A percentile compares a stretch with the other conserved stretches of the same genome.
Evolutionary conservation across 2,329 filamentous ascomycete species (phyloP).

Genomic region (Cytospora schulzeri): DNA sequence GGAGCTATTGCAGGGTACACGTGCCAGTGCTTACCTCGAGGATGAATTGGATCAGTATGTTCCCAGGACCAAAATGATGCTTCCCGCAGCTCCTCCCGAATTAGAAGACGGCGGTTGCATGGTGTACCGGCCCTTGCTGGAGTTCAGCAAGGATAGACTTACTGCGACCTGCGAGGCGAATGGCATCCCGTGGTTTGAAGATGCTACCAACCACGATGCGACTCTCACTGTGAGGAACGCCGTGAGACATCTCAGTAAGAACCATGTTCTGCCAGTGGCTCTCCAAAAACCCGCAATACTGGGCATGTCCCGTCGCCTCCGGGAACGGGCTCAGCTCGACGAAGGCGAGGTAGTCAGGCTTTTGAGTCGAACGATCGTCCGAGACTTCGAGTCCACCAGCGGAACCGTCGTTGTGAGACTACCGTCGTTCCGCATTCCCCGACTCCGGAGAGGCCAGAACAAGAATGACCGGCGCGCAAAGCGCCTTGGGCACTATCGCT

Average conservation of each 20-base stretch:
- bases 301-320: slow-evolving; percentile 56
- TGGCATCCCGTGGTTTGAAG: slow-evolving; percentile 76
- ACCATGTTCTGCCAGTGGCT: slow-evolving; percentile 66
- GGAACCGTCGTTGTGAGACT: slow-evolving; percentile 52
- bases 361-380: slow-evolving; percentile 52
- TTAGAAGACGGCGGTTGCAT: slow-evolving; percentile 68
- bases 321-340: slow-evolving; percentile 45
- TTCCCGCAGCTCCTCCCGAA: slow-evolving; percentile 33
- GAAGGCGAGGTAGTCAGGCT: slow-evolving; percentile 57
- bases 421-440: slow-evolving; percentile 38
- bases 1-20: slow-evolving; percentile 19
- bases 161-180: slow-evolving; percentile 72
- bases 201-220: slow-evolving; percentile 77
- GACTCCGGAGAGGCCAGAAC: slow-evolving; percentile 28
- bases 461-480: slow-evolving; percentile 31
- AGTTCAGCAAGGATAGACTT: slow-evolving; percentile 73
- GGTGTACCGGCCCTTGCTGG: slow-evolving; percentile 69
- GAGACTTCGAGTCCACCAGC: slow-evolving; percentile 48
- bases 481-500: slow-evolving; percentile 42
- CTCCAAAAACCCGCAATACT: slow-evolving; percentile 68
- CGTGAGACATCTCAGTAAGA: slow-evolving; percentile 65
- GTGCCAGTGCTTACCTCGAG: slow-evolving; percentile 27
- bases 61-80: slow-evolving; percentile 23
- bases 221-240: slow-evolving; percentile 82
- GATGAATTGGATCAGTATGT: slow-evolving; percentile 32